These are phyloP conservation scores for Chenopodium suecicum DNA, from an alignment of 148 eudicot species.

Conservation along the genomic window DNA sequence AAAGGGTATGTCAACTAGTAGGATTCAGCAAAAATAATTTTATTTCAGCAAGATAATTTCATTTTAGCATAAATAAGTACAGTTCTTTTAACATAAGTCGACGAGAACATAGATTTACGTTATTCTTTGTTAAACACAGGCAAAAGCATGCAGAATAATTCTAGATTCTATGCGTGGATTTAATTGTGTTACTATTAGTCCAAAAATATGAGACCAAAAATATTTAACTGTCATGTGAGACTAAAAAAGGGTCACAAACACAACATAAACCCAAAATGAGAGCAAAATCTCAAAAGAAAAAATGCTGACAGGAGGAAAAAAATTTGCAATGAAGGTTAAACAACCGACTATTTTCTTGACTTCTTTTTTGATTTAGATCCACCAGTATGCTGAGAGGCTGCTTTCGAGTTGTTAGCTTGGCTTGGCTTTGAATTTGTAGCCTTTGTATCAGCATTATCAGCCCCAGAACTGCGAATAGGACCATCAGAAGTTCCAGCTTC, in stretches of 20 bases:
- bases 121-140: no score
- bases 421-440: slow-evolving; percentile 38
- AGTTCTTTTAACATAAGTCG: no score
- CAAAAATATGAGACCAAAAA: not conserved
- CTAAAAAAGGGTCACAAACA: not conserved
- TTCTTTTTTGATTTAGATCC: slow-evolving; percentile 71
- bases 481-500: slow-evolving; percentile 37
- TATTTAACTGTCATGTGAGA: not conserved
- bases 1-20: no score
- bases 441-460: slow-evolving; percentile 27
- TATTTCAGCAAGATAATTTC: no score
- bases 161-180: no score
- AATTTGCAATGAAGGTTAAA: not conserved
- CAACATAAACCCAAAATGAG: not conserved
- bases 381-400: slow-evolving; percentile 42
- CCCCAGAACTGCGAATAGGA: slow-evolving; percentile 18
- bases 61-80: no score
- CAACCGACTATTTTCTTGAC: slow-evolving; percentile 47
- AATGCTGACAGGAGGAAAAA: not conserved
- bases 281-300: not conserved
- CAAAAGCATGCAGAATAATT: no score
- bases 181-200: no score
- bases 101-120: no score
- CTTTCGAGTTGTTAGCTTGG: slow-evolving; percentile 49
- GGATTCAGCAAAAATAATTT: no score